Evolutionary conservation across 176 grass and related monocot species (phyloP).

Genomic region (Lolium rigidum): DNA sequence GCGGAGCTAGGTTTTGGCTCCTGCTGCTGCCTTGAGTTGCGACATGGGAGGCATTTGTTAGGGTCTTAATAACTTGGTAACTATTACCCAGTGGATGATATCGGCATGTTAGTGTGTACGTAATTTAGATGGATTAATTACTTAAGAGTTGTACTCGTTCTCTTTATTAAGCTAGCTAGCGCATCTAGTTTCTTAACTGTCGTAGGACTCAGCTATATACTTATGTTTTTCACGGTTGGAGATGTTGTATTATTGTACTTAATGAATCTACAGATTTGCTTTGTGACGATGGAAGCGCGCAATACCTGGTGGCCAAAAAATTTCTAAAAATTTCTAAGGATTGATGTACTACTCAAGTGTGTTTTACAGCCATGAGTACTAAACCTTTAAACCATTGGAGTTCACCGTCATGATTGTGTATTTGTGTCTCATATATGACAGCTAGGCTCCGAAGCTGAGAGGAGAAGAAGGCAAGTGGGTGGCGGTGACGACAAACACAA

Average conservation of each 20-base stretch:
- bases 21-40: too few relatives aligned
- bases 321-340: neutral
- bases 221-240: neutral
- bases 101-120: too few relatives aligned
- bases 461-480: neutral
- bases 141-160: too few relatives aligned
- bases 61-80: too few relatives aligned
- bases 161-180: too few relatives aligned
- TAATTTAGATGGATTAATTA: too few relatives aligned
- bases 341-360: neutral
- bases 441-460: neutral
- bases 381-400: neutral
- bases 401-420: neutral
- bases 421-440: neutral
- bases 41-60: too few relatives aligned
- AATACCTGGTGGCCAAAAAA: neutral
- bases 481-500: neutral
- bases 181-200: too few relatives aligned
- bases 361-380: neutral
- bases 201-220: too few relatives aligned
- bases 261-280: neutral
- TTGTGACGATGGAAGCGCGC: neutral
- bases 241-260: neutral
- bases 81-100: too few relatives aligned
- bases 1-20: too few relatives aligned